Percentiles rank a stretch among this genome's conserved stretches.
Evolutionary conservation across 306 rosid genomes (phyloP).

Genomic region (Rubus idaeus): DNA sequence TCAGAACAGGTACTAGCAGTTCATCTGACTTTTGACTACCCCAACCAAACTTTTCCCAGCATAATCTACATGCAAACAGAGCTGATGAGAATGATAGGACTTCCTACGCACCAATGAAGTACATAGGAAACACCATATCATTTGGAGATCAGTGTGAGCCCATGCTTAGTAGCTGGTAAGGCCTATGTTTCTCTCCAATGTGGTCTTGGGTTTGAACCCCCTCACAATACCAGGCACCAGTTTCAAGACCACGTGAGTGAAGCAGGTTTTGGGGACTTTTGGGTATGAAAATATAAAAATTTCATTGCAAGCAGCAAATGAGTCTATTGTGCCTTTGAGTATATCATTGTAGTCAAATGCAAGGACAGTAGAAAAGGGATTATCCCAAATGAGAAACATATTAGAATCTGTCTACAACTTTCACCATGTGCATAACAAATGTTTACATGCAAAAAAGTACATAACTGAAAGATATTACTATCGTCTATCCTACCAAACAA

Average conservation of each 20-base stretch:
- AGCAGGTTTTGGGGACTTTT: neutral
- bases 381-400: too few relatives aligned
- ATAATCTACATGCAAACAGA: constrained; percentile 56
- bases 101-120: neutral
- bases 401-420: too few relatives aligned
- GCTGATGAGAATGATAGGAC: constrained; percentile 13
- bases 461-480: too few relatives aligned
- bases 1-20: constrained; percentile 77
- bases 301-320: neutral
- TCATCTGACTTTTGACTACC: constrained; percentile 81
- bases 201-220: neutral
- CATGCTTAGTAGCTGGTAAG: neutral
- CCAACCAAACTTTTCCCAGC: constrained; percentile 98
- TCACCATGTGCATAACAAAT: too few relatives aligned
- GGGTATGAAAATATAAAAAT: neutral
- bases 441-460: too few relatives aligned
- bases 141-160: neutral
- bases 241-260: neutral
- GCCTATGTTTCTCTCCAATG: neutral
- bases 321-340: neutral
- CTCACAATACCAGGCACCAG: neutral
- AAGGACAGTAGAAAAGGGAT: too few relatives aligned
- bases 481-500: neutral
- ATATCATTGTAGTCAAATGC: too few relatives aligned
- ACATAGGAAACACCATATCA: neutral